phyloP scores from a whole-genome alignment of 1,139 yeast species.

The Lodderomyces orthopsilosis region DNA sequence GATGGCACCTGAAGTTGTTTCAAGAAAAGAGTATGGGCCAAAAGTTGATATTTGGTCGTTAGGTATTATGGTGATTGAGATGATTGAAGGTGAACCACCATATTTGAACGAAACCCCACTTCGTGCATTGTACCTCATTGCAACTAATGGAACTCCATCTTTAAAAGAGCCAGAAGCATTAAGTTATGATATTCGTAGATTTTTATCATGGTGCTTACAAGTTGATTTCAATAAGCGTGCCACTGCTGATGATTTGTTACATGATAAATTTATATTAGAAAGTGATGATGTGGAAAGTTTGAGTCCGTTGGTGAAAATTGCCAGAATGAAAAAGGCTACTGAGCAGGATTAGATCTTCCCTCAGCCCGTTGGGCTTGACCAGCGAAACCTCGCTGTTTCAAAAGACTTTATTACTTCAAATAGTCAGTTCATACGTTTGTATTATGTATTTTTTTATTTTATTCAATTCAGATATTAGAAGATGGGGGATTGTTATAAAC shows the following conservation, averaged over 20 bases:
- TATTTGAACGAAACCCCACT: slow-evolving; percentile 93
- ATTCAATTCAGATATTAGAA: not conserved
- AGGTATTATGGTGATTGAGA: slow-evolving; percentile 96
- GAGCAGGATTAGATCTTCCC: slow-evolving; percentile 3
- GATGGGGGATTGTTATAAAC: no score
- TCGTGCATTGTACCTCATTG: slow-evolving; percentile 85
- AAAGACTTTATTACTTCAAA: not conserved
- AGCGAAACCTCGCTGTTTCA: no score
- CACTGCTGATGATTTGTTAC: slow-evolving; percentile 70
- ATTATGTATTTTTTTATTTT: not conserved
- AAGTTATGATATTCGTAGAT: slow-evolving; percentile 61
- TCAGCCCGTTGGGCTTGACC: no score
- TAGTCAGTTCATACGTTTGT: slow-evolving; percentile 2
- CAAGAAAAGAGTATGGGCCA: slow-evolving; percentile 92
- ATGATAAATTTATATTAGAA: slow-evolving; percentile 66
- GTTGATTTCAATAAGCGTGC: slow-evolving; percentile 86
- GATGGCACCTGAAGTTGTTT: slow-evolving; percentile 99
- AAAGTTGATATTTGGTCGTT: slow-evolving; percentile 97
- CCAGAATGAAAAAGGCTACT: slow-evolving; percentile 3
- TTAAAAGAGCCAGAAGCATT: slow-evolving; percentile 85
- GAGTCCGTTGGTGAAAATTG: slow-evolving; percentile 74
- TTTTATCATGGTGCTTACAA: slow-evolving; percentile 75
- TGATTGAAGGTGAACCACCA: slow-evolving; percentile 99
- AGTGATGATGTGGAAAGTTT: slow-evolving; percentile 75
- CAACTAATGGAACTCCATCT: slow-evolving; percentile 93